Conservation (phyloP, 2,329 filamentous ascomycete genomes). For the Ophiostoma himal-ulmi region DNA sequence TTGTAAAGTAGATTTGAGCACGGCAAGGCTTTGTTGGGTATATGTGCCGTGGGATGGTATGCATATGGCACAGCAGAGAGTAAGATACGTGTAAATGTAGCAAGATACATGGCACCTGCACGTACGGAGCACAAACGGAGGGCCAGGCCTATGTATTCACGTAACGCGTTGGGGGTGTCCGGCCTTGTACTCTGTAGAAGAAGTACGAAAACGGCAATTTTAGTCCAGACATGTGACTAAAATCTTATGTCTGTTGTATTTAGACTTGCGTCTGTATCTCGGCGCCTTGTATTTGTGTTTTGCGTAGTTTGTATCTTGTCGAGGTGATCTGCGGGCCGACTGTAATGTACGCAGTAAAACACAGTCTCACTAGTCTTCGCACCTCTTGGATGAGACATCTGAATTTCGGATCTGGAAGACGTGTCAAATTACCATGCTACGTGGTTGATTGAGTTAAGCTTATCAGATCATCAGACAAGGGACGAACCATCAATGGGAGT, state of each 20-base stretch:
- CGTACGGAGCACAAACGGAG: not conserved
- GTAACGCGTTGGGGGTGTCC: not conserved
- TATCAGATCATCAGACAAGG: conserved; percentile 13
- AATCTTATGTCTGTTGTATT: not conserved
- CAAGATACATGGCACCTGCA: not conserved
- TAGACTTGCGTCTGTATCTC: not conserved
- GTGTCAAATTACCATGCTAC: not conserved
- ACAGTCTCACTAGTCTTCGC: too few relatives aligned
- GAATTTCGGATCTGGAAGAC: not conserved
- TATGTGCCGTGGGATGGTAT: not conserved
- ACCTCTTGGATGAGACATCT: too few relatives aligned
- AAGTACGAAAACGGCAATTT: conserved; percentile 1
- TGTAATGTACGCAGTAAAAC: not conserved
- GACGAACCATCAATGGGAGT: not conserved
- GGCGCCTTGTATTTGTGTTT: not conserved
- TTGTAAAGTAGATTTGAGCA: conserved; percentile 11
- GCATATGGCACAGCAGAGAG: not conserved
- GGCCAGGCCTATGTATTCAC: not conserved
- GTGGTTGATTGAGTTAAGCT: not conserved
- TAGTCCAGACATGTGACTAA: not conserved
- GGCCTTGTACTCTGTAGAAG: not conserved
- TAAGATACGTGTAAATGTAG: not conserved
- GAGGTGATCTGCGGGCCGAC: not conserved
- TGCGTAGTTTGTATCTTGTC: not conserved
- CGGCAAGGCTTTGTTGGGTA: conserved; percentile 7